These are phyloP conservation scores for Phaeodactylum tricornutum DNA, from an alignment of 108 stramenopile species.

Conservation along the genomic window DNA sequence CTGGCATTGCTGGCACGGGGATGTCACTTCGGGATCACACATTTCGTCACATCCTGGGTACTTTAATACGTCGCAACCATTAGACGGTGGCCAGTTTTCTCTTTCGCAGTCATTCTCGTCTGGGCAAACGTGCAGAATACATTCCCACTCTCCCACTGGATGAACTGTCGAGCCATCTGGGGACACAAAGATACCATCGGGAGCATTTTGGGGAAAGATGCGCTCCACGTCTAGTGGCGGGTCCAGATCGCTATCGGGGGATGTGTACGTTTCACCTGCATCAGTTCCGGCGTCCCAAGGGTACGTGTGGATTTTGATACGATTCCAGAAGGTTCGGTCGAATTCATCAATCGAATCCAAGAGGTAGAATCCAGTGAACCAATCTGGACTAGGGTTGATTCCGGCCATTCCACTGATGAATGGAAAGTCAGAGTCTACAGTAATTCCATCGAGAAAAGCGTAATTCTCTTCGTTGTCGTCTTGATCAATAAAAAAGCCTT, in stretches of 20 bases:
- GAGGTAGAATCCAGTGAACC: slow-evolving; percentile 39
- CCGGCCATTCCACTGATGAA: slow-evolving; percentile 23
- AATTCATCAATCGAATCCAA: slow-evolving; percentile 20
- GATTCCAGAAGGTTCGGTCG: slow-evolving; percentile 28
- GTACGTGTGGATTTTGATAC: slow-evolving; percentile 25
- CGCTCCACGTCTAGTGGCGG: slow-evolving; percentile 22
- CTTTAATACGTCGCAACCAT: slow-evolving; percentile 5
- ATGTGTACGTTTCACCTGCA: slow-evolving; percentile 29
- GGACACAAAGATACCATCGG: slow-evolving; percentile 18
- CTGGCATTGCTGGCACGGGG: slow-evolving; percentile 1
- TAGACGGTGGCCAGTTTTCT: slow-evolving; percentile 9
- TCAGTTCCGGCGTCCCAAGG: slow-evolving; percentile 40
- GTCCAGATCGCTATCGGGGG: slow-evolving; percentile 33
- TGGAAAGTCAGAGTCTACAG: slow-evolving; percentile 22
- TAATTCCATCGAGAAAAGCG: slow-evolving; percentile 27
- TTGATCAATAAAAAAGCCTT: slow-evolving; percentile 26
- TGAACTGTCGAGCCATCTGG: slow-evolving; percentile 21
- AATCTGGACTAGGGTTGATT: slow-evolving; percentile 35
- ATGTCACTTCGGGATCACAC: slow-evolving; percentile 6
- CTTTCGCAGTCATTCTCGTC: slow-evolving; percentile 2
- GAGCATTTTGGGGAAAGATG: slow-evolving; percentile 16
- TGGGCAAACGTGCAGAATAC: slow-evolving; percentile 21
- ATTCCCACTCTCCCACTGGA: slow-evolving; percentile 27
- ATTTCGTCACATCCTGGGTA: slow-evolving; percentile 4
- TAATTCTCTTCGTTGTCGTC: slow-evolving; percentile 16